These are phyloP conservation scores for Penicillium waksmanii DNA, from an alignment of 495 filamentous ascomycete genomes.

Conservation along the genomic window DNA sequence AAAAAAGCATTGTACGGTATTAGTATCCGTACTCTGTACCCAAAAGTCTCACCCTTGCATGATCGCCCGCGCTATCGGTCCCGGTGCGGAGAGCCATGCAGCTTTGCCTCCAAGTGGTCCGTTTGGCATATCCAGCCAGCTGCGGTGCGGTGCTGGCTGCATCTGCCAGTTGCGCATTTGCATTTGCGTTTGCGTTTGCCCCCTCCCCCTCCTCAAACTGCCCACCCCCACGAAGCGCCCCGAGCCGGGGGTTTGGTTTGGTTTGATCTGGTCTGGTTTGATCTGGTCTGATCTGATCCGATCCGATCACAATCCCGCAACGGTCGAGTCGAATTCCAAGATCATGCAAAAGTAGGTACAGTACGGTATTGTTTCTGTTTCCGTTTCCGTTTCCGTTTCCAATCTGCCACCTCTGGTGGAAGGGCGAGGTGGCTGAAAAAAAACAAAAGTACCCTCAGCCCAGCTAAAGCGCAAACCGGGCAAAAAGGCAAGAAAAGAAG, in stretches of 20 bases:
- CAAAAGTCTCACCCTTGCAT: conserved; percentile 24
- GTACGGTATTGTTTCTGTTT: not conserved
- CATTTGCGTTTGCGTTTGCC: too few species aligned
- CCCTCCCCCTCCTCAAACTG: not conserved
- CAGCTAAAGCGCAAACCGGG: not conserved
- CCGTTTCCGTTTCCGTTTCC: not conserved
- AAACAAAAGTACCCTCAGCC: conserved; percentile 17
- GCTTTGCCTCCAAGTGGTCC: conserved; percentile 12
- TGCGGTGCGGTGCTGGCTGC: not conserved
- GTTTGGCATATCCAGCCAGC: conserved; percentile 25
- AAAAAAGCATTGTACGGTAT: too few species aligned
- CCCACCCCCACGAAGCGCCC: conserved; percentile 1
- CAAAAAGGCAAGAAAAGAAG: not conserved
- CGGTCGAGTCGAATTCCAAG: too few species aligned
- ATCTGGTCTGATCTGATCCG: too few species aligned
- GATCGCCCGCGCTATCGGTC: conserved; percentile 17
- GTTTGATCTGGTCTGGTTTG: too few species aligned
- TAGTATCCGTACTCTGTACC: too few species aligned
- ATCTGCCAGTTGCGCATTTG: conserved; percentile 14
- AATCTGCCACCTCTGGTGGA: not conserved
- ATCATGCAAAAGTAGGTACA: not conserved
- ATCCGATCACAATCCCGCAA: too few species aligned
- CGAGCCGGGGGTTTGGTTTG: too few species aligned
- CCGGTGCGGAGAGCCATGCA: conserved; percentile 18
- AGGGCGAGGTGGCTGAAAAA: not conserved